Base-by-base conservation (phyloP, 139 green algal genomes). In the Tetradesmus obliquus region DNA sequence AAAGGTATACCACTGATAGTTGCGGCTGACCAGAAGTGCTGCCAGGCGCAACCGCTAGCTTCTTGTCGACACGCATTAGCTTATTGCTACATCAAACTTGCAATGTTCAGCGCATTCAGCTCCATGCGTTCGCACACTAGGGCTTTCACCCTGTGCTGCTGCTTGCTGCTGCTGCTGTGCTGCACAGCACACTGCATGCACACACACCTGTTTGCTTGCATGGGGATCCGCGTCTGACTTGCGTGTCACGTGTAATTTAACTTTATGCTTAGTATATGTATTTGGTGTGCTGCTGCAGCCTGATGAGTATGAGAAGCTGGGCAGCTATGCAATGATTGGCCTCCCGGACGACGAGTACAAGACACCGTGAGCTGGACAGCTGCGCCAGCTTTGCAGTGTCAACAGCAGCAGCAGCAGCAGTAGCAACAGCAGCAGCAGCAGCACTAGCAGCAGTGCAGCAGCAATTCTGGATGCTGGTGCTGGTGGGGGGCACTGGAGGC, bases 281-380 rank as follows among this genome's bases (percentile, higher is more conserved):
- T 66, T 66, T 66, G 7, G 8, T 66, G 8, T 85, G 80, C 7
- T 79, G n/a, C 24, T 53, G 88, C 94, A 98, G 96, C 97, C 97
- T n/a, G 97, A 98, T 88, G 97, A 99, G 90, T 99, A 99, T 88
- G 97, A 99, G 93, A 99, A 99, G 96, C 95, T 99, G 84, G 98
- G 98, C 71, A 98, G 95, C 94, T 99, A 99, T 90, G 98, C 98
- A 0, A 80, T 99, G 51, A 96, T 96, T 87, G 98, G 98, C 55
- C 96, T 99, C 7, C 98, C 98, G 15, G 95, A 97, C 53, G 94
- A 97, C 20, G 66, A 93, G 5, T 99, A 99, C 93, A 93, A 93
- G 2, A 96, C 91, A 13, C 93, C 93, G 95, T 96, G 66, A 66
- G 89, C 51, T 15, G 15, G 24, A 55, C 71, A 90, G 86, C 71